Evolutionary conservation across 495 filamentous ascomycete species (phyloP).

Genomic region (Copromyces sp.): DNA sequence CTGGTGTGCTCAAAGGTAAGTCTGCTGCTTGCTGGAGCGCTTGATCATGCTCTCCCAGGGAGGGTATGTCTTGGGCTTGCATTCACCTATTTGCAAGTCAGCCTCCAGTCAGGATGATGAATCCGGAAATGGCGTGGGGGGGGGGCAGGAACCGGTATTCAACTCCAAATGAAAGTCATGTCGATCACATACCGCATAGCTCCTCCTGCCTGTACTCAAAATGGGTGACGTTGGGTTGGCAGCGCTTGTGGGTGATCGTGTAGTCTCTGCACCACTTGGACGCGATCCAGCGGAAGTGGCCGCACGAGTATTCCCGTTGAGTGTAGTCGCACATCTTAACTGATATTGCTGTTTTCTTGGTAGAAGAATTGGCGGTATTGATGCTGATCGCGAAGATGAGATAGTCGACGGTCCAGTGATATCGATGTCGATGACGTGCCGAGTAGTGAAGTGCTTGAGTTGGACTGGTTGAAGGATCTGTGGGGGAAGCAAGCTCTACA

Average conservation of each 20-base stretch:
- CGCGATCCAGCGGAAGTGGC: conserved; percentile 34
- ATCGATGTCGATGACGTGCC: neutral
- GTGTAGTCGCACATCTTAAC: conserved; percentile 23
- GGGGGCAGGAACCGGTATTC: neutral
- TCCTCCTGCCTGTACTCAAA: conserved; percentile 31
- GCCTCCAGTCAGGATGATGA: neutral
- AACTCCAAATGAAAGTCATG: neutral
- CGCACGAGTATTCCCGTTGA: conserved; percentile 31
- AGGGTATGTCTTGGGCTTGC: conserved; percentile 25
- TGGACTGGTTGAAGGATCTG: neutral
- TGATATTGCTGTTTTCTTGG: neutral
- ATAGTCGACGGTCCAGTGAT: neutral
- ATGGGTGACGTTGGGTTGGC: conserved; percentile 30
- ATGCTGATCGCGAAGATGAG: neutral
- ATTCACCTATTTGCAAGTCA: conserved; percentile 23
- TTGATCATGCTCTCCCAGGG: conserved; percentile 32
- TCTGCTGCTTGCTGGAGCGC: conserved; percentile 24
- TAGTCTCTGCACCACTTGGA: conserved; percentile 33
- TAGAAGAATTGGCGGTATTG: neutral
- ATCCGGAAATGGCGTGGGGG: neutral
- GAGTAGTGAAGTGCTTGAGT: neutral
- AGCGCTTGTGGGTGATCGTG: conserved; percentile 30
- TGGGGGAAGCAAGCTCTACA: neutral
- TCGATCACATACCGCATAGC: conserved; percentile 23
- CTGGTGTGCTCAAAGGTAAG: conserved; percentile 4